These are phyloP conservation scores for Hymenoscyphus fraxineus DNA, from an alignment of 2,329 filamentous ascomycete species.

Conservation along the genomic window DNA sequence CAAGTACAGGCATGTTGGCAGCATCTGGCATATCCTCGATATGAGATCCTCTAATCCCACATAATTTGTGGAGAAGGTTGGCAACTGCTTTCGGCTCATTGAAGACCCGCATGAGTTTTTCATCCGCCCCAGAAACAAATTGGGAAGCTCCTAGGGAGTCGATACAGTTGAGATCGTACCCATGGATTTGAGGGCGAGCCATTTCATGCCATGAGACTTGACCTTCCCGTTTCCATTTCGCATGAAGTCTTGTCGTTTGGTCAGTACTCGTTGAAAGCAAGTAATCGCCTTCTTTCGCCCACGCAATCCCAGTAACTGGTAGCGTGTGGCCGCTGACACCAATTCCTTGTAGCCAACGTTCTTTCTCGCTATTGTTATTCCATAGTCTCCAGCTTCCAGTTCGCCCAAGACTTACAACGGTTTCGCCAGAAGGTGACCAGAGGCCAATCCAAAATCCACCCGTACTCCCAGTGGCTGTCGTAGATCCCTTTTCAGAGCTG, in stretches of 20 bases:
- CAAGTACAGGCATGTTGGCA: slow-evolving; percentile 90
- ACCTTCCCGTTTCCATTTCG: slow-evolving; percentile 62
- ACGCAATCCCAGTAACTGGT: slow-evolving; percentile 76
- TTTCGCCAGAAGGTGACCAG: slow-evolving; percentile 75
- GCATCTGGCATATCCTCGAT: slow-evolving; percentile 67
- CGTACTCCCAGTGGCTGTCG: slow-evolving; percentile 90
- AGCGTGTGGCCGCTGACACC: slow-evolving; percentile 81
- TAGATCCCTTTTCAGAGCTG: slow-evolving; percentile 90
- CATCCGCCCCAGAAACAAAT: slow-evolving; percentile 93
- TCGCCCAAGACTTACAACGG: slow-evolving; percentile 77
- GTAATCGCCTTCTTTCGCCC: slow-evolving; percentile 79
- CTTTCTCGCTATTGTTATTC: slow-evolving; percentile 57
- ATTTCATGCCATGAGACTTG: slow-evolving; percentile 85
- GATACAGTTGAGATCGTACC: slow-evolving; percentile 95
- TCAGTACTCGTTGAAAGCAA: slow-evolving; percentile 85
- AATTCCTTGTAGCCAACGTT: slow-evolving; percentile 72
- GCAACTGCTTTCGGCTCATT: slow-evolving; percentile 82
- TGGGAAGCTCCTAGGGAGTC: slow-evolving; percentile 67
- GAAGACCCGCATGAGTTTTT: slow-evolving; percentile 97
- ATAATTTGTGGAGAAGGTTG: slow-evolving; percentile 64
- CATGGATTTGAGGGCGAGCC: slow-evolving; percentile 92
- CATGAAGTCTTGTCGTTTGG: slow-evolving; percentile 87
- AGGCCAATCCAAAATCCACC: slow-evolving; percentile 96
- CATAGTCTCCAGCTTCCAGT: slow-evolving; percentile 93
- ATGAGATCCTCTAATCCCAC: slow-evolving; percentile 49